A percentile compares a stretch with the other conserved stretches of the same genome.
Conservation (phyloP, 2,329 filamentous ascomycete genomes). For the Trichophyton simii region DNA sequence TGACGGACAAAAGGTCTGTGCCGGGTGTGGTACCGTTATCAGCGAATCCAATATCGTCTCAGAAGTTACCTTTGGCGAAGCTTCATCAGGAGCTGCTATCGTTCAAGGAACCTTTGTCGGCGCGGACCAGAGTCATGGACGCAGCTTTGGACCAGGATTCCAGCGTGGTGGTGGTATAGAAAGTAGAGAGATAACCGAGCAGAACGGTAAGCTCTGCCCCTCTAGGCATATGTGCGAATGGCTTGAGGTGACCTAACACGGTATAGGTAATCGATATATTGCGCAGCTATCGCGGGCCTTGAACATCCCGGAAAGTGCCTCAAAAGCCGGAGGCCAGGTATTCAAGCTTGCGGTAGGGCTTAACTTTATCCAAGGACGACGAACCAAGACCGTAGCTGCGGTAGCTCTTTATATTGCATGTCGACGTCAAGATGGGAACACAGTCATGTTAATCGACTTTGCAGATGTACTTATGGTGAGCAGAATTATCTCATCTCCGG, state of each 20-base stretch:
- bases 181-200: slow-evolving; percentile 37
- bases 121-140: slow-evolving; percentile 70
- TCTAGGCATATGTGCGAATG: background rate
- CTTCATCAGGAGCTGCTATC: slow-evolving; percentile 68
- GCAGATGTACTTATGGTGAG: slow-evolving; percentile 59
- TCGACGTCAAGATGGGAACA: slow-evolving; percentile 64
- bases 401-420: slow-evolving; percentile 85
- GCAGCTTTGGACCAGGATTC: slow-evolving; percentile 41
- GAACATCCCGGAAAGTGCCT: slow-evolving; percentile 44
- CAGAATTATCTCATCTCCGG: background rate
- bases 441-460: slow-evolving; percentile 88
- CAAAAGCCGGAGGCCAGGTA: slow-evolving; percentile 55
- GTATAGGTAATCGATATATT: slow-evolving; percentile 31
- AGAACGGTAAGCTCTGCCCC: slow-evolving; percentile 22
- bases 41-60: slow-evolving; percentile 81
- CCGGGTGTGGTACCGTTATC: slow-evolving; percentile 71
- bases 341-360: slow-evolving; percentile 63
- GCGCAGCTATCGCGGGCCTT: slow-evolving; percentile 30
- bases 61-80: slow-evolving; percentile 85
- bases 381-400: slow-evolving; percentile 73
- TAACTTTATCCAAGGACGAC: slow-evolving; percentile 76
- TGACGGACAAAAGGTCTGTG: slow-evolving; percentile 50
- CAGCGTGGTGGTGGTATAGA: slow-evolving; percentile 38
- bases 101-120: slow-evolving; percentile 83
- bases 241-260: background rate